Percentiles rank a stretch among this genome's conserved stretches.
phyloP scores from a whole-genome alignment of 805 yeast species.

The Yarrowia deformans region DNA sequence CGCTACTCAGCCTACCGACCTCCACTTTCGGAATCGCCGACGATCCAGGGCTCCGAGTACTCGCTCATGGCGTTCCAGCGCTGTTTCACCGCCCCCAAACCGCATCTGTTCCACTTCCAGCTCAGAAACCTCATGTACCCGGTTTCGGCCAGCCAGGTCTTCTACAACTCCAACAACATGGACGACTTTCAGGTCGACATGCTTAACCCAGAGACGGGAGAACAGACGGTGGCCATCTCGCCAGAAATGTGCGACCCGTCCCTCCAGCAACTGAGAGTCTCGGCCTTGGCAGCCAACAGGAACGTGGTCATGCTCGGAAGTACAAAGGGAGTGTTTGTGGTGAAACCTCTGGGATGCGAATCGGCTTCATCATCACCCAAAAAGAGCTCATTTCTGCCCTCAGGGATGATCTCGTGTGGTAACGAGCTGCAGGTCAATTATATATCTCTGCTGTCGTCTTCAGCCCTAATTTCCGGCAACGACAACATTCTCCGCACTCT shows the following conservation, averaged over 20 bases:
- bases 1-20: constrained; percentile 15
- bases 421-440: constrained; percentile 12
- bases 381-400: neutral
- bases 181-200: constrained; percentile 45
- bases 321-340: constrained; percentile 49
- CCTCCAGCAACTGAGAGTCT: constrained; percentile 56
- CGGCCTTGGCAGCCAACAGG: constrained; percentile 60
- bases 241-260: constrained; percentile 51
- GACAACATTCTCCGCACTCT: constrained; percentile 56
- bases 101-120: constrained; percentile 62
- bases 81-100: constrained; percentile 20
- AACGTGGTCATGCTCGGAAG: constrained; percentile 60
- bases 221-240: constrained; percentile 14
- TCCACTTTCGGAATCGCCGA: neutral
- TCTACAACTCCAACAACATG: constrained; percentile 46
- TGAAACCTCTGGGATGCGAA: neutral
- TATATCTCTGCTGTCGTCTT: constrained; percentile 11
- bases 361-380: neutral
- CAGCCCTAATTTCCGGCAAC: constrained; percentile 59
- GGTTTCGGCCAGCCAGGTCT: constrained; percentile 48
- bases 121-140: constrained; percentile 59
- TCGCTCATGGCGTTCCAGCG: constrained; percentile 31
- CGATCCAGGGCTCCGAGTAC: constrained; percentile 14
- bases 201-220: constrained; percentile 46
- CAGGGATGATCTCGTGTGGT: neutral